Percentiles rank a stretch among this genome's conserved stretches.
phyloP scores from a whole-genome alignment of 2,329 filamentous ascomycete species.

The Calonectria montana region DNA sequence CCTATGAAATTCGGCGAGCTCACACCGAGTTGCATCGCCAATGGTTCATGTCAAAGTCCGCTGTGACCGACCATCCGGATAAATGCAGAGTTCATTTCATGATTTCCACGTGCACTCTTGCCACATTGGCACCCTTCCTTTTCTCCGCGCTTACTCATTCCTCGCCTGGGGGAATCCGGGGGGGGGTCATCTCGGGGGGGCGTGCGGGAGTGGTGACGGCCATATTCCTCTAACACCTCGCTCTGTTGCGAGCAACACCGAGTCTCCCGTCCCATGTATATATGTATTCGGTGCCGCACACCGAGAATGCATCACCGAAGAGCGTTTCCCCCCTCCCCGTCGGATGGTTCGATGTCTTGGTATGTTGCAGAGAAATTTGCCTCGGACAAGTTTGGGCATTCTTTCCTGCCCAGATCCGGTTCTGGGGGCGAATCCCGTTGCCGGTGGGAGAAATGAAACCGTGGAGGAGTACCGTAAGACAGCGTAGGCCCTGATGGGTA shows the following conservation, averaged over 20 bases:
- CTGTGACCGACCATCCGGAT: conserved; percentile 4
- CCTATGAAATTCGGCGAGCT: not conserved
- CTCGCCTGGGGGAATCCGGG: conserved; percentile 4
- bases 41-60: not conserved
- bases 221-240: not conserved
- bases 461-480: conserved; percentile 1
- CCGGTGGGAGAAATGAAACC: not conserved
- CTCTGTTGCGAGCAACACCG: not conserved
- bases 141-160: conserved; percentile 4
- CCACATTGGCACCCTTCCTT: conserved; percentile 10
- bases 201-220: not conserved
- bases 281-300: conserved; percentile 9
- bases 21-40: conserved; percentile 10
- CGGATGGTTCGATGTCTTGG: conserved; percentile 14
- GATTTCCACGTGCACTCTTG: conserved; percentile 14
- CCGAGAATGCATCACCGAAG: conserved; percentile 9
- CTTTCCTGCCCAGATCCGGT: conserved; percentile 7
- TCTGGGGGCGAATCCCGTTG: not conserved
- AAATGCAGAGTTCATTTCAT: not conserved
- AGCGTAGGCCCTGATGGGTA: not conserved
- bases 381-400: conserved; percentile 5
- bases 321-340: not conserved
- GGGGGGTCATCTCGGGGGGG: not conserved
- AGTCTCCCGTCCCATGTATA: not conserved
- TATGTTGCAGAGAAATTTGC: conserved; percentile 9